Base-by-base conservation (phyloP, 768 basidiomycete genomes). In the Mycena indigotica region DNA sequence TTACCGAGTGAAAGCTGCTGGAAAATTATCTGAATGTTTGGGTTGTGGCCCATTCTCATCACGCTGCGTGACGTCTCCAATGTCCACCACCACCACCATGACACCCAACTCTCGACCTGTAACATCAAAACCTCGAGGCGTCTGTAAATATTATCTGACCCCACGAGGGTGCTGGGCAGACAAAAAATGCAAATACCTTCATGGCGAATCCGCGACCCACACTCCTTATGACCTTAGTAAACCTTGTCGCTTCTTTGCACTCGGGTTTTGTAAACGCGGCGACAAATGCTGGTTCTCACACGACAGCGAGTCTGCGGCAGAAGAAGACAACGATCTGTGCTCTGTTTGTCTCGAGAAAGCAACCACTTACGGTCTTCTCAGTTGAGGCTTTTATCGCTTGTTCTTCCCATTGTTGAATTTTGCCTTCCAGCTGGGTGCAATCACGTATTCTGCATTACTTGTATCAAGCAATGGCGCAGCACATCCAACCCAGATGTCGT, bases 251-350 rank as follows among this genome's bases (percentile, higher is more conserved):
- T 89, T 79, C 73, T 91, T 81, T 56, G 80, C 79, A 4, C 73
- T 77, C 49, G 87, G 91, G 0, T 89, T 80, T 69, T 93, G 91
- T 67, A 84, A 79, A 61, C 76, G 82, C 28, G 90, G 88, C 13
- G 83, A 83, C 44, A 70, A 73, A 29, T 93, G 91, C 68, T 92
- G 91, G 91, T 93, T 91, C 71, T 69, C 74, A 28, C 91, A 93
- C 66, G 75, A 52, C 55, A n/a, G 58, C 61, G 30, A 61, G 64
- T 41, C 51, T 6, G 49, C 61, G 1, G 70, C 69, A 4, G 73
- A 72, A 16, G 75, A 77, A 3, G 81, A 79, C 28, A 79, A 84
- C 6, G 77, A 82, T 40, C 64, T 75, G 3, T 93, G 91, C 65
- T 82, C 82, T 19, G 87, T 93, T 50, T 93, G 91, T 67, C 80